Evolutionary conservation across 2,329 filamentous ascomycete species (phyloP), one percentile per base, ranked within the genome.

Genomic region (Stachybotrys echinatus): DNA sequence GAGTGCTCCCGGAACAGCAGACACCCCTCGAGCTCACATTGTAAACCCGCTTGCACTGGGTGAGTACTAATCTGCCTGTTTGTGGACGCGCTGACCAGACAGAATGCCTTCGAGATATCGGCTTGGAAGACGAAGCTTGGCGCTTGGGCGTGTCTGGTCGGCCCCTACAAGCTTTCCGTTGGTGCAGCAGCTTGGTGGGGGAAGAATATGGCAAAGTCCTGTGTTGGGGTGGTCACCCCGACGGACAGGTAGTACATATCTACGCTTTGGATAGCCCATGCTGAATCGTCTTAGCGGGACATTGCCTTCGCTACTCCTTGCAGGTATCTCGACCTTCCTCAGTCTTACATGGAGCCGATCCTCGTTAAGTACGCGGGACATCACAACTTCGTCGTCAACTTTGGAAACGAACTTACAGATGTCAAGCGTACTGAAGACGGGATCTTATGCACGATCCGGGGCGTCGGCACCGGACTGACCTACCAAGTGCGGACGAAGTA

Each of bases 401-500:
- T 70, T 51, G 61, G 68, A 51, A 72, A 69, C 2, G 54, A 51
- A 0, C 63, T 72, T 5, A 37, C 68, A 19, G 55, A 54, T 5
- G 49, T 60, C 42, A 54, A 59, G 18, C 54, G 2, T 17, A 37
- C 10, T 55, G 60, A 6, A 59, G 58, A 5, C 58, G 58, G 12
- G 47, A 66, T 5, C 67, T 63, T 6, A 57, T 59, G 12, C 22
- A 64, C 48, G 1, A 52, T 76, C 2, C 57, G 58, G 12, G 72
- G 76, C 50, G 63, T 63, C 6, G 31, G 73, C 5, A 64, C 69
- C 0, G 60, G 63, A 1, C 37, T 54, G 2, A 52, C 63, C 12
- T 81, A 75, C 55, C 53, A 56, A 8, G 71, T 83, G 38, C 65
- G 65, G 5, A 74, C 77, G 1, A 74, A 73, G 42, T 83, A 78